Base-by-base conservation (phyloP, 1,284 basidiomycete genomes). In the Flammula alnicola region DNA sequence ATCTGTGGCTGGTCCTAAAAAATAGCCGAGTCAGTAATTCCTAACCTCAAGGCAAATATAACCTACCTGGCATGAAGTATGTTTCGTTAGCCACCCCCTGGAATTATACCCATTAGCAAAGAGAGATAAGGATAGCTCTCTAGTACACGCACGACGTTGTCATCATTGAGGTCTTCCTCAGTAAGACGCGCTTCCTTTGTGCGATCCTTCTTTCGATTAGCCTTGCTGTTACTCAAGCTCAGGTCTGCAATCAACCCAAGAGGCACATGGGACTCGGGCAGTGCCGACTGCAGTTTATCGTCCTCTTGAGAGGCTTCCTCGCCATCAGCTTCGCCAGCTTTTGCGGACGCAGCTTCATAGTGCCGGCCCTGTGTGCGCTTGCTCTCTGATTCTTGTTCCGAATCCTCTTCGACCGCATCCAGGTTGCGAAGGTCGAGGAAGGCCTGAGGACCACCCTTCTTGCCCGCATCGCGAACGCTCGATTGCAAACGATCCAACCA, bases 41-140 rank as follows among this genome's bases (percentile, higher is more conserved):
- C 35, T 20, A 16, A 37, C 22, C 41, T 40, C 23, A 27, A 37
- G 35, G 22, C 16, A 23, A 29, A 39, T 36, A n/a, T 16, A 17
- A 67, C 69, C 55, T 62, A 78, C 88, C 89, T 25, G 89, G 88
- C 73, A 82, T 77, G 74, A 93, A 94, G 66, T 89, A 94, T 44
- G 78, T 82, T 64, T 84, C 85, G 61, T 88, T 91, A 23, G 91
- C 91, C 29, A 93, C 84, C 16, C 91, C 86, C 75, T 78, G 49
- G 20, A 47, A 44, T 46, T 19, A 23, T 7, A 29, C 31, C 8
- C 9, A 41, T 16, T 22, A 45, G 39, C 10, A 11, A 3, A 30
- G 27, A 23, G 37, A 17, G 19, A 27, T 22, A 32, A n/a, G 20
- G 14, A 42, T 40, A 36, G 39, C 40, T 10, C 48, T 29, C 10